Evolutionary conservation across 2,329 filamentous ascomycete genomes (phyloP).

Genomic region (Talaromyces funiculosus): DNA sequence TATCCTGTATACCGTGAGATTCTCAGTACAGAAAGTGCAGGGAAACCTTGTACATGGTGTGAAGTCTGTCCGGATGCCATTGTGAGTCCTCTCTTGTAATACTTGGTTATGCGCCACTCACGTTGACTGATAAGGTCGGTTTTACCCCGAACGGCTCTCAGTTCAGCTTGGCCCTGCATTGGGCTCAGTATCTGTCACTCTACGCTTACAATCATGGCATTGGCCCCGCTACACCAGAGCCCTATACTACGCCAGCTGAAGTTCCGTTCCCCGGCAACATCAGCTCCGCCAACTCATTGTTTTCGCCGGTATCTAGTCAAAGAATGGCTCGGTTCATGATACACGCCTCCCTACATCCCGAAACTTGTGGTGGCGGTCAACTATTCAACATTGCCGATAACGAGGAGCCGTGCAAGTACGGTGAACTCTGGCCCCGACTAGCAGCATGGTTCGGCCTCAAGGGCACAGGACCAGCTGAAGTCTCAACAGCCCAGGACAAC

Average conservation of each 20-base stretch:
- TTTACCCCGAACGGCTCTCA: conserved; percentile 27
- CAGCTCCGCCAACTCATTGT: neutral
- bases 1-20: conserved; percentile 22
- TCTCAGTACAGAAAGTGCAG: neutral
- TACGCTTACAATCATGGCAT: conserved; percentile 23
- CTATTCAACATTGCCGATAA: neutral
- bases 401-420: neutral
- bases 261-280: neutral
- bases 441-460: conserved; percentile 25
- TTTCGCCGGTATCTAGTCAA: neutral
- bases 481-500: neutral
- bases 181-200: conserved; percentile 27
- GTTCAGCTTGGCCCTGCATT: conserved; percentile 25
- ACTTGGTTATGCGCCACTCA: neutral
- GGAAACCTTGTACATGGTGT: neutral
- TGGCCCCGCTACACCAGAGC: conserved; percentile 2
- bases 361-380: neutral
- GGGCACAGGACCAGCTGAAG: conserved; percentile 20
- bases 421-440: neutral
- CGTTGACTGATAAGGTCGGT: conserved; percentile 18
- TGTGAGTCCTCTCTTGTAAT: neutral
- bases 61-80: neutral
- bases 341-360: neutral
- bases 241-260: neutral
- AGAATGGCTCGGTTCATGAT: neutral